Base-by-base conservation (phyloP, 2,329 filamentous ascomycete species). In the Xylariales sp. region DNA sequence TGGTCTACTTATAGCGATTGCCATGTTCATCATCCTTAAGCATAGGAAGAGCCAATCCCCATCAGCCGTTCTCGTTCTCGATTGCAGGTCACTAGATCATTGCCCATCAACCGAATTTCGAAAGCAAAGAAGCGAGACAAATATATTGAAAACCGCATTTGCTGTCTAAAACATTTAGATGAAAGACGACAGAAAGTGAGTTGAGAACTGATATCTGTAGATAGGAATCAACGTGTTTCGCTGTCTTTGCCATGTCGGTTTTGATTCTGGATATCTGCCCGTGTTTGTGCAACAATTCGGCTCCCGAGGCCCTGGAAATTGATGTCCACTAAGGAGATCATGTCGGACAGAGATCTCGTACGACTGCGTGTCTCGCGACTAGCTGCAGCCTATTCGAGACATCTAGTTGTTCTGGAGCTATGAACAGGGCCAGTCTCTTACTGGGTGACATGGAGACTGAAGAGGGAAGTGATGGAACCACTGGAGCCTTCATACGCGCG, bases 111-210 rank as follows among this genome's bases (percentile, higher is more conserved):
- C 33, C 33, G 35, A 15, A 25, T 28, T 20, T 15, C 4, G n/a
- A 12, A 27, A 20, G 12, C 32, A n/a, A 35, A 31, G 25, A 39
- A 27, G 38, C 38, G 29, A 40, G 38, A 40, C 38, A 39, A 37
- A 39, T 38, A 39, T 39, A 39, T 39, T 31, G 36, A 29, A 31
- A 21, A 31, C 28, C n/a, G 12, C 19, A 27, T 19, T 24, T 5
- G 29, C 31, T 42, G 39, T 42, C 39, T 42, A 36, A 42, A 35
- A 42, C 39, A 42, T 29, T 18, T 18, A 29, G 39, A 42, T 36
- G 22, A 27, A 40, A 27, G 21, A 24, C 22, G 31, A 24, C 15
- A 42, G 18, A 18, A 42, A 41, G 29, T 16, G 16, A 35, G 18
- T 24, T 10, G 8, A 28, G 31, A 33, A 31, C 14, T 14, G 14